Evolutionary conservation across 2,329 filamentous ascomycete genomes (phyloP).

Genomic region (Pyricularia grisea): DNA sequence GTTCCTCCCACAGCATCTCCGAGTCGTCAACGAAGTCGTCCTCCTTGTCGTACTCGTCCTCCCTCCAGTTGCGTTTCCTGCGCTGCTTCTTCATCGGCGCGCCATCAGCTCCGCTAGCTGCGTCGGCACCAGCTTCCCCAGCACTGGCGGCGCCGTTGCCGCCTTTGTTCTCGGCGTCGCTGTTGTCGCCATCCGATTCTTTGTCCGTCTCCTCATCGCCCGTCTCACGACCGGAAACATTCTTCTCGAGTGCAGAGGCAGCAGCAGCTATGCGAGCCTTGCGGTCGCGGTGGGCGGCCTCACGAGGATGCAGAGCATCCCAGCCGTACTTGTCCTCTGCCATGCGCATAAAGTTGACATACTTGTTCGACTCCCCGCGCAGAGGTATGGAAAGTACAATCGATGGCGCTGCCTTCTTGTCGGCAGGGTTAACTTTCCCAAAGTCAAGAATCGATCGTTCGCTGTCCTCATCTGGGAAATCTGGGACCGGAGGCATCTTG

Average conservation of each 20-base stretch:
- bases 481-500: constrained; percentile 22
- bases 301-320: constrained; percentile 82
- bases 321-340: constrained; percentile 93
- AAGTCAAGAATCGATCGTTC: constrained; percentile 54
- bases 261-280: constrained; percentile 83
- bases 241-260: constrained; percentile 73
- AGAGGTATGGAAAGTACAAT: constrained; percentile 81
- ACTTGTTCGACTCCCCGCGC: constrained; percentile 74
- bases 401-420: constrained; percentile 55
- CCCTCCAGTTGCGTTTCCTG: constrained; percentile 72
- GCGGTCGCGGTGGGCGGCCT: constrained; percentile 80
- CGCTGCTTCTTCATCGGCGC: constrained; percentile 54
- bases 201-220: constrained; percentile 72
- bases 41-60: constrained; percentile 76
- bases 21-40: constrained; percentile 89
- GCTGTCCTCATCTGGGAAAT: constrained; percentile 21
- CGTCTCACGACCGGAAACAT: constrained; percentile 57
- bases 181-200: constrained; percentile 61
- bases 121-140: constrained; percentile 21
- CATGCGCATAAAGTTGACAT: constrained; percentile 89
- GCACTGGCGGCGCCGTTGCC: constrained; percentile 29
- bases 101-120: constrained; percentile 49
- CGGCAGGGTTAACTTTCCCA: constrained; percentile 47
- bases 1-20: constrained; percentile 89
- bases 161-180: constrained; percentile 77